Evolutionary conservation across 2,329 filamentous ascomycete species (phyloP), one percentile per base, ranked within the genome.

Genomic region (Scedosporium apiospermum): DNA sequence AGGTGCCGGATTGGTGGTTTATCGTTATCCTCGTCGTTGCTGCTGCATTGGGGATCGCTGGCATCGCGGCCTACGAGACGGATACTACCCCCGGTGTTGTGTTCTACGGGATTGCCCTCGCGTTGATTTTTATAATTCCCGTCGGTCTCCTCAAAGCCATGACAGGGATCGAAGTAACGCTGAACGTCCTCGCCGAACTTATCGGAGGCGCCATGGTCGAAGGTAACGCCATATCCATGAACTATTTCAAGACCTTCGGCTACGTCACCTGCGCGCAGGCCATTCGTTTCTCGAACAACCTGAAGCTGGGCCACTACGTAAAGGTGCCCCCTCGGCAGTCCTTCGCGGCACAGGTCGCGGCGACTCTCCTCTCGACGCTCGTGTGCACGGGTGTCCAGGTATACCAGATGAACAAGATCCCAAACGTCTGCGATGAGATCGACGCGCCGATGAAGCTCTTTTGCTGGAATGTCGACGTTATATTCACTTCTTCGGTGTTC

Each of bases 271-370:
- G 78, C 60, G 77, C 78, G 0, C 79, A 82, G 65, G 78, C 80
- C n/a, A 72, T 83, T 23, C 75, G 75, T 69, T 83, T 82, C 68
- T 77, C 73, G 63, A 77, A 77, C 65, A 78, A 78, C 65, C 69
- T 79, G 42, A 80, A 80, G 69, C 76, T 80, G 14, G 78, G 78
- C 7, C 78, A 80, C 65, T 85, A 85, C 70, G 78, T 83, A 73
- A 85, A 85, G 73, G 84, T 87, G 18, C 83, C 84, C 4, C 84
- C 84, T 0, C 78, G 81, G 10, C 78, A 84, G 34, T 82, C 83
- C 3, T 87, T 87, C 66, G 72, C 76, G 23, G 83, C 82, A 1
- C 84, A 87, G 70, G 82, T 86, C 68, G 73, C 81, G 9, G 82
- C 83, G 41, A 86, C 82, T 2, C 73, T 85, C 21, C 71, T 83